Base-by-base conservation (phyloP, 1,284 basidiomycete genomes). In the Cryptococcus sp. region DNA sequence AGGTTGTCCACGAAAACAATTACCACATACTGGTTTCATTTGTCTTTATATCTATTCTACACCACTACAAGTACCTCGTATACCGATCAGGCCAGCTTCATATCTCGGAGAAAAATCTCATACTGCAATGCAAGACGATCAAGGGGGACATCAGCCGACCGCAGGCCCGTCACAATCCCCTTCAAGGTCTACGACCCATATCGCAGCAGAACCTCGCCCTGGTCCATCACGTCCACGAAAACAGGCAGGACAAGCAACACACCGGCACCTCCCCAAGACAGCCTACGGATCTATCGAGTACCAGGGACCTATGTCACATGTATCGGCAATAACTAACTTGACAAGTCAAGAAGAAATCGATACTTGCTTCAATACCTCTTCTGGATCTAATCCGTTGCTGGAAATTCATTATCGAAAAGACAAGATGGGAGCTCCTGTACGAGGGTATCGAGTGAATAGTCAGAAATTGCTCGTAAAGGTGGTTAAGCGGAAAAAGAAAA, bases 241-340 rank as follows among this genome's bases (percentile, higher is more conserved):
- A 16, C 53, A 13, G 36, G 57, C 32, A 53, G 43, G n/a, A 5
- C 7, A 22, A 16, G 80, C 82, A 0, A 78, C 75, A 9, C 75
- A 78, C 52, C 74, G 61, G 14, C 75, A 81, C 5, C 78, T 91
- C 9, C 83, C 86, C 7, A 77, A 81, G 28, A 77, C 78, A 3
- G 77, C 82, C 19, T 86, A 85, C 72, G 88, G 86, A 63, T 85
- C 88, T 2, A 78, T 96, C 59, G 91, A 96, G 73, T 93, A 91
- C 74, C 91, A 91, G 7, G 90, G 90, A 49, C 89, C 89, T 59
- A 85, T 96, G 47, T 76, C 79, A 18, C 57, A 66, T n/a, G 58
- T 67, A 10, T 68, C 78, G 1, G 69, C 79, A 1, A 88, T 89
- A 28, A 79, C 86, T 4, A 78, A 81, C 0, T 64, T 93, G 9